Evolutionary conservation across 257 asterid genomes (phyloP), one percentile per base, ranked within the genome.

Genomic region (Solanum gracilifrons): DNA sequence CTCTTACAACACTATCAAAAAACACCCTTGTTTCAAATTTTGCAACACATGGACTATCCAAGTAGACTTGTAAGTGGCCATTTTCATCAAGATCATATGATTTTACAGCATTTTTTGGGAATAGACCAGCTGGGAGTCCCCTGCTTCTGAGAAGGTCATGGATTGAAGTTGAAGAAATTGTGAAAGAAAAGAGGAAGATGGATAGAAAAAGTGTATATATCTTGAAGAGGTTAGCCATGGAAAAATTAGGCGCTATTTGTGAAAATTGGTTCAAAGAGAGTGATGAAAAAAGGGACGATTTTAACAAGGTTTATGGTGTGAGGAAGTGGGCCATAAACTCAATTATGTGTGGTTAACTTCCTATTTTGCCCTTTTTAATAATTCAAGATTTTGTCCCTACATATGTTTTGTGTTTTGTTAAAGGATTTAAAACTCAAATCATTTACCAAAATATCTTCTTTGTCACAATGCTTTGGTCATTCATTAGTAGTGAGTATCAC

Each of bases 71-170:
- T 41, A 96, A 91, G 23, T 89, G 88, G 9, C 98, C 98, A 68
- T 92, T 87, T 7, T 87, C 90, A 25, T 92, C 93, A 15, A 96
- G 92, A 41, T 93, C 91, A 11, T 87, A 96, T 3, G 92, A 93
- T 29, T 92, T 91, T 4, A 96, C 95, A 0, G 94, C 99, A 82
- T 96, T 93, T 89, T 93, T 95, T 0, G 99, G 99, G 66, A 96
- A 96, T 4, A 96, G 91, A 1, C 99, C 99, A 0, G 93, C 93
- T 0, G 99, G 99, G 87, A 96, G 86, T 9, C 99, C 99, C 60
- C 90, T 85, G 92, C 98, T 93, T 55, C 72, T 85, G 51, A 96
- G 98, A 58, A 96, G 93, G 46, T 95, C 96, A 35, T 94, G 94
- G 31, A 96, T 94, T 25, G 86, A 88, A 77, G 84, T 48, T 13